A percentile compares a stretch with the other conserved stretches of the same genome.
phyloP scores from a whole-genome alignment of 768 basidiomycete species.

The Serendipita sp. region DNA sequence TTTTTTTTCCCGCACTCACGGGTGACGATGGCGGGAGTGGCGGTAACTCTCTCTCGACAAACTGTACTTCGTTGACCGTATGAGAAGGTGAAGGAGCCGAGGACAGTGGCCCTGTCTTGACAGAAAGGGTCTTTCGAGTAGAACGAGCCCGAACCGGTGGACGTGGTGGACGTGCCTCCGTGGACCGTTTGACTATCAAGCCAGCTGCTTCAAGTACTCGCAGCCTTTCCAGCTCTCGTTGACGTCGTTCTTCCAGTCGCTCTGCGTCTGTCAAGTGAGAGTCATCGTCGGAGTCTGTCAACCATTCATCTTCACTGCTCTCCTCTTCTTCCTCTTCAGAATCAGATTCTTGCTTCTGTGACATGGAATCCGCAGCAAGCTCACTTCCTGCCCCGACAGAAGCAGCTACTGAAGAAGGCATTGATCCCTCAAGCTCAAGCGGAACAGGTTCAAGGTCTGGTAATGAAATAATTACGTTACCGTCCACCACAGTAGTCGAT shows the following conservation, averaged over 20 bases:
- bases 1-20: conserved; percentile 25
- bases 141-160: conserved; percentile 22
- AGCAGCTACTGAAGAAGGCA: background rate
- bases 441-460: conserved; percentile 7
- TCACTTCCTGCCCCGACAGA: background rate
- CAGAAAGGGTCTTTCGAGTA: conserved; percentile 13
- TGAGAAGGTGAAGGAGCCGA: conserved; percentile 2
- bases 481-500: background rate
- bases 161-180: conserved; percentile 28
- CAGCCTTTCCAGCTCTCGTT: conserved; percentile 58
- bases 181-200: conserved; percentile 52
- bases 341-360: conserved; percentile 11
- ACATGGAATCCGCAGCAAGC: background rate
- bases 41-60: conserved; percentile 8
- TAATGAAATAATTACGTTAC: conserved; percentile 6
- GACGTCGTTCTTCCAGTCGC: conserved; percentile 35
- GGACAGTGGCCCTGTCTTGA: conserved; percentile 24
- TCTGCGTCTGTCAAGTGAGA: conserved; percentile 22
- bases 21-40: conserved; percentile 26
- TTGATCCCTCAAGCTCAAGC: background rate
- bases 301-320: conserved; percentile 15
- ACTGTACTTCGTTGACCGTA: background rate
- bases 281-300: background rate
- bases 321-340: conserved; percentile 21
- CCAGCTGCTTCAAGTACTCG: conserved; percentile 83